Evolutionary conservation across 1,139 yeast genomes (phyloP).

Genomic region (Diutina ranongensis): DNA sequence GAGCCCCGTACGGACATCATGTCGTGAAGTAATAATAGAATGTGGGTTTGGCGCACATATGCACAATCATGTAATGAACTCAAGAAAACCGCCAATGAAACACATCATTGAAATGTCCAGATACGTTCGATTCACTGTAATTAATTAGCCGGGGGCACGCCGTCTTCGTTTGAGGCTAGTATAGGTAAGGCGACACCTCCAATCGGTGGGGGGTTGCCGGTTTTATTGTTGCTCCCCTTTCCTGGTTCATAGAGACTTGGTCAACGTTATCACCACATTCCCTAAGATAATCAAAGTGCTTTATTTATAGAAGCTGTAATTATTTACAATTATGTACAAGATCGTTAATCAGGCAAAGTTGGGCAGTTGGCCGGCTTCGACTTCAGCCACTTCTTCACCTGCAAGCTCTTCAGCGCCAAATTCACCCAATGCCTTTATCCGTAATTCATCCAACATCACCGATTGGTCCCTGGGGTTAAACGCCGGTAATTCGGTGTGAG

Average conservation of each 20-base stretch:
- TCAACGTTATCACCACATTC: too few species aligned
- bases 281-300: too few species aligned
- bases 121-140: not conserved
- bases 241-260: too few species aligned
- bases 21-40: not conserved
- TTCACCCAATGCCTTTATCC: conserved; percentile 28
- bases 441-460: conserved; percentile 48
- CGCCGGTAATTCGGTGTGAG: conserved; percentile 48
- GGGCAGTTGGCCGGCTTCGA: not conserved
- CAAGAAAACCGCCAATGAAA: too few species aligned
- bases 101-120: too few species aligned
- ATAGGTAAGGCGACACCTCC: too few species aligned
- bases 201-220: too few species aligned
- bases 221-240: too few species aligned
- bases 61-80: not conserved
- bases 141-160: too few species aligned
- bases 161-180: too few species aligned
- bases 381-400: conserved; percentile 6
- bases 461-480: conserved; percentile 56
- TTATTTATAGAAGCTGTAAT: too few species aligned
- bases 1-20: not conserved
- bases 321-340: not conserved
- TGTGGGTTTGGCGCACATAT: not conserved
- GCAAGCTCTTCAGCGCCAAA: conserved; percentile 16
- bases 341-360: not conserved